Evolutionary conservation across 1,284 basidiomycete genomes (phyloP).

Genomic region (Gymnopus androsaceus): DNA sequence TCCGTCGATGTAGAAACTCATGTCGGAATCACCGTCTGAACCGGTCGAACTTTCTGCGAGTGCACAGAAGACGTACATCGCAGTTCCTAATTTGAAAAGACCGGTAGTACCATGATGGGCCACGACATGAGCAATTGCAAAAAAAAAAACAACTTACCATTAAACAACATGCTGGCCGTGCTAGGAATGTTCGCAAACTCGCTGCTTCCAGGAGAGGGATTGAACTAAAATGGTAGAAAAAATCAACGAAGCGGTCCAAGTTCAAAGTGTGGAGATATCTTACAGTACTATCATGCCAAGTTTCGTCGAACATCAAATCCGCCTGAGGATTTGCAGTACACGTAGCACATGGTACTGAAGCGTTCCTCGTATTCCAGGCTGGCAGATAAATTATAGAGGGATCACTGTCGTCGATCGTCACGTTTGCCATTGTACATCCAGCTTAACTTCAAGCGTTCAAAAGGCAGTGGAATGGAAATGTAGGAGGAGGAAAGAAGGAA

Average conservation of each 20-base stretch:
- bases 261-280: constrained; percentile 5
- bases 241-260: constrained; percentile 21
- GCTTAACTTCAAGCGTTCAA: too few species aligned
- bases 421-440: too few species aligned
- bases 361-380: constrained; percentile 7
- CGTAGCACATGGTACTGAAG: background rate
- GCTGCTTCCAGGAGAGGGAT: constrained; percentile 14
- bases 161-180: constrained; percentile 23
- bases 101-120: background rate
- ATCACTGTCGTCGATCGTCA: constrained; percentile 7
- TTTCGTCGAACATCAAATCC: constrained; percentile 1
- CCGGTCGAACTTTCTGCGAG: constrained; percentile 17
- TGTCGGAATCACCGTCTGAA: constrained; percentile 24
- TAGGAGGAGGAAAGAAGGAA: too few species aligned
- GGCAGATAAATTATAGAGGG: constrained; percentile 6
- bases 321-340: constrained; percentile 9
- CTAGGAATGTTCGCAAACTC: constrained; percentile 18
- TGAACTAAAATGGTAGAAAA: constrained; percentile 27
- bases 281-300: constrained; percentile 13
- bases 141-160: constrained; percentile 22
- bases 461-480: too few species aligned
- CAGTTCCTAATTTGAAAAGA: constrained; percentile 27
- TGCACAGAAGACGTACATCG: constrained; percentile 32
- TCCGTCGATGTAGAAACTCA: constrained; percentile 32
- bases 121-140: background rate